phyloP scores from a whole-genome alignment of 352 stramenopile genomes.

The Globisporangium takayamanum region DNA sequence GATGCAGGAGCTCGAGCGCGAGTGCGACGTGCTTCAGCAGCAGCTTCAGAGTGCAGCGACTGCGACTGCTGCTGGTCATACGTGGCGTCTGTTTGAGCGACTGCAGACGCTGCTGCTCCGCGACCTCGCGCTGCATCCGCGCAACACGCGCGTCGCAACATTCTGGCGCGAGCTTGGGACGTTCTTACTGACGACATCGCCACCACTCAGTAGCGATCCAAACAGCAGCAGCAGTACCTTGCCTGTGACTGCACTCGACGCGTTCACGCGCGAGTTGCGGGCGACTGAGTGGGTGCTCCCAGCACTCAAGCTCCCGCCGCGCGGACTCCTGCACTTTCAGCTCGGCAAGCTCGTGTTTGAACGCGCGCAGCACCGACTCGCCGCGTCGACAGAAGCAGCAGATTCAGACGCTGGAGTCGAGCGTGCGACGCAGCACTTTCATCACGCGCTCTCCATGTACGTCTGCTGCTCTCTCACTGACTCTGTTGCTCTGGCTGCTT shows the following conservation, averaged over 20 bases:
- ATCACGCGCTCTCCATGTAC: conserved; percentile 31
- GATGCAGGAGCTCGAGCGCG: conserved; percentile 10
- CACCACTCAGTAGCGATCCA: background rate
- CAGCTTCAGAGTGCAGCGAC: background rate
- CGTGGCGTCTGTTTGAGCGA: conserved; percentile 24
- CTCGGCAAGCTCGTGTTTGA: conserved; percentile 33
- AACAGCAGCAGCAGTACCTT: conserved; percentile 4
- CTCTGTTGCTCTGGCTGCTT: background rate
- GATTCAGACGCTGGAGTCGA: conserved; percentile 4
- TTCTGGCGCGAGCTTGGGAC: conserved; percentile 32
- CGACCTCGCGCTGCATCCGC: conserved; percentile 23
- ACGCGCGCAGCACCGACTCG: background rate
- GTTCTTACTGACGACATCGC: conserved; percentile 20
- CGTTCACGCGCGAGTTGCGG: conserved; percentile 22
- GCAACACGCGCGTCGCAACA: conserved; percentile 23
- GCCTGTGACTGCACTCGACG: conserved; percentile 12
- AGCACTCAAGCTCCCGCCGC: conserved; percentile 26
- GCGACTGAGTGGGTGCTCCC: conserved; percentile 41
- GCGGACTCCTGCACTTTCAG: conserved; percentile 38
- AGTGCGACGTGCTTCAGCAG: conserved; percentile 12
- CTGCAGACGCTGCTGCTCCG: conserved; percentile 16
- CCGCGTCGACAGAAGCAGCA: background rate
- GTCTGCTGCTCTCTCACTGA: conserved; percentile 1
- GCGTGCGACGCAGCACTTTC: conserved; percentile 22
- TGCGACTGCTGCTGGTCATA: conserved; percentile 5